phyloP scores from a whole-genome alignment of 169 alveolate genomes.

The Fabrea salina region DNA sequence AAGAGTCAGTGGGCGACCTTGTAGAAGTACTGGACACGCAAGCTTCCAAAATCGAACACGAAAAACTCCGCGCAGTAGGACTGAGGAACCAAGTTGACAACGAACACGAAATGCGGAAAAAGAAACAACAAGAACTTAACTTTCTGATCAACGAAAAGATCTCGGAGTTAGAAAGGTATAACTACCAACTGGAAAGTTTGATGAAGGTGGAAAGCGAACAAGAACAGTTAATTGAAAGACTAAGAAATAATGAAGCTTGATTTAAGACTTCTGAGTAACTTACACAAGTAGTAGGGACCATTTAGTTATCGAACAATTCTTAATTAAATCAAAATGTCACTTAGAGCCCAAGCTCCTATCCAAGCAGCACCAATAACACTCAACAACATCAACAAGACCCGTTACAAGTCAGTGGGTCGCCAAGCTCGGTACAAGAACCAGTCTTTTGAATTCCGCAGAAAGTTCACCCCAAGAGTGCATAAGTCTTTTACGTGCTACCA shows the following conservation, averaged over 20 bases:
- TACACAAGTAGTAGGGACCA: too few relatives aligned
- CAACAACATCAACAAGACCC: neutral
- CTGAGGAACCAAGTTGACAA: slow-evolving; percentile 82
- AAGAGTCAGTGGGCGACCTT: slow-evolving; percentile 67
- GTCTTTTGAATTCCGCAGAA: too few relatives aligned
- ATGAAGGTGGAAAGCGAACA: slow-evolving; percentile 81
- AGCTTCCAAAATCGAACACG: slow-evolving; percentile 83
- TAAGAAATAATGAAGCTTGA: slow-evolving; percentile 83
- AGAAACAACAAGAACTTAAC: slow-evolving; percentile 77
- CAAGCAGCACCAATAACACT: slow-evolving; percentile 13
- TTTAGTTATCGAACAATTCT: too few relatives aligned
- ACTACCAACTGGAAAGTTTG: slow-evolving; percentile 66
- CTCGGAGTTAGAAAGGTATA: slow-evolving; percentile 79
- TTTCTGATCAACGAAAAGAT: slow-evolving; percentile 79
- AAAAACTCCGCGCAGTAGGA: slow-evolving; percentile 86
- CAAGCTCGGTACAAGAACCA: too few relatives aligned
- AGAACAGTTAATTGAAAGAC: slow-evolving; percentile 77
- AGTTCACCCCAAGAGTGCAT: slow-evolving; percentile 1
- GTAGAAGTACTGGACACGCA: slow-evolving; percentile 74
- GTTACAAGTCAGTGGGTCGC: neutral
- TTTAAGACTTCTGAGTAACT: too few relatives aligned
- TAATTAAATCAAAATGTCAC: slow-evolving; percentile 8
- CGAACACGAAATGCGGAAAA: slow-evolving; percentile 83
- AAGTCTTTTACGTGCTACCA: slow-evolving; percentile 24
- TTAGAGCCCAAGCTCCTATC: slow-evolving; percentile 12